Evolutionary conservation across 768 basidiomycete genomes (phyloP).

Genomic region (Boletus rubroflammeus): DNA sequence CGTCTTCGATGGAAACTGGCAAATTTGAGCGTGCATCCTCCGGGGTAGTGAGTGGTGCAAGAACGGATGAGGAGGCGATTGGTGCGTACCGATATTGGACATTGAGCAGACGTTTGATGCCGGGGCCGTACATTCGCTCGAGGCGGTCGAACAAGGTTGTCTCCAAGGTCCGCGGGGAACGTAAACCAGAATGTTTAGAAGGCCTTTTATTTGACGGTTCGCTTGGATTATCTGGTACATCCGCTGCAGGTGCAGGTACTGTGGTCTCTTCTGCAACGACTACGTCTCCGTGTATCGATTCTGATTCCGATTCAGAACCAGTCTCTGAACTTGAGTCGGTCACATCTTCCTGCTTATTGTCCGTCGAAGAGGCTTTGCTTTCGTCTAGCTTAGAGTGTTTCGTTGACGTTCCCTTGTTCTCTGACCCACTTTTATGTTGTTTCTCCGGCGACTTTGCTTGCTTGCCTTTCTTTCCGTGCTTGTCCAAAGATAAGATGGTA

Average conservation of each 20-base stretch:
- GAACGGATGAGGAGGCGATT: background rate
- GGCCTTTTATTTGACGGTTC: constrained; percentile 9
- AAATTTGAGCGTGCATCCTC: constrained; percentile 88
- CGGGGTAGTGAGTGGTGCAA: background rate
- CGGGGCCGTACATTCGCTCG: constrained; percentile 79
- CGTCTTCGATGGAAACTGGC: constrained; percentile 77
- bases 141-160: constrained; percentile 91
- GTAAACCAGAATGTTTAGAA: constrained; percentile 29
- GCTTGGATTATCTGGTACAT: background rate
- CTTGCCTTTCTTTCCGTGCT: constrained; percentile 33
- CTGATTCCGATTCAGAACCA: constrained; percentile 16
- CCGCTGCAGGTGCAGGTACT: background rate
- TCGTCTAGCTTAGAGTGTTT: background rate
- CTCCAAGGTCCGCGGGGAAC: constrained; percentile 72
- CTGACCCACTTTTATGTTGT: background rate
- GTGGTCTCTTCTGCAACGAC: constrained; percentile 19
- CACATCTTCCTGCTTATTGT: constrained; percentile 1
- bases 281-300: constrained; percentile 18
- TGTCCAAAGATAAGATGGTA: constrained; percentile 72
- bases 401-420: background rate
- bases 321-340: constrained; percentile 6
- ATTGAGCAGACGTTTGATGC: constrained; percentile 82
- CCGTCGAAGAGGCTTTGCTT: background rate
- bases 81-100: constrained; percentile 77
- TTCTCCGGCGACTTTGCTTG: background rate